Percentiles rank a stretch among this genome's conserved stretches.
Conservation (phyloP, 108 stramenopile species). For the Cyclostephanos tholiformis region DNA sequence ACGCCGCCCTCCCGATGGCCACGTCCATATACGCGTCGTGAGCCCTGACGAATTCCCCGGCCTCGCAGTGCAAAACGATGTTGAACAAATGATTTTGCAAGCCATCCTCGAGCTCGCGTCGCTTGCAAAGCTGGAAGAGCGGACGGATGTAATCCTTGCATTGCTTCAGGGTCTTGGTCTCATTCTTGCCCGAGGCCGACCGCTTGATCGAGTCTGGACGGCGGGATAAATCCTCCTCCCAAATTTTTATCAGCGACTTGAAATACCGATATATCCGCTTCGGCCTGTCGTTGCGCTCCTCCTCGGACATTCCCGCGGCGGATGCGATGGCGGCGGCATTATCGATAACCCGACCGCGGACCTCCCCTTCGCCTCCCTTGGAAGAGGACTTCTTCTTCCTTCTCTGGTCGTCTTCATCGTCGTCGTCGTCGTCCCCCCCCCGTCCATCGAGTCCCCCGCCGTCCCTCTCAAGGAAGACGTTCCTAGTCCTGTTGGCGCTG, state of each 20-base stretch:
- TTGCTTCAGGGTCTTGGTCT: constrained; percentile 92
- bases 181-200: constrained; percentile 77
- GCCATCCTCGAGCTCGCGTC: constrained; percentile 56
- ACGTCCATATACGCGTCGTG: constrained; percentile 94
- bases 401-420: neutral
- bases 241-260: constrained; percentile 81
- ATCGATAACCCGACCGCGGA: neutral
- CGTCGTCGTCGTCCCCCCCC: constrained; percentile 9
- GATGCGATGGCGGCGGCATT: neutral
- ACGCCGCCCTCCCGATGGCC: constrained; percentile 95
- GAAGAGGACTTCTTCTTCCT: constrained; percentile 1
- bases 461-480: neutral
- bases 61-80: constrained; percentile 85
- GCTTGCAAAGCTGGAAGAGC: constrained; percentile 81
- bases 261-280: constrained; percentile 82
- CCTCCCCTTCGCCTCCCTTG: neutral
- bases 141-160: constrained; percentile 97
- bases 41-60: constrained; percentile 94
- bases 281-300: constrained; percentile 59
- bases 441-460: neutral
- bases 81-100: constrained; percentile 68
- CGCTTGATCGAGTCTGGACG: constrained; percentile 67
- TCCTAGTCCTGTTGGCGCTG: constrained; percentile 37
- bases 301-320: constrained; percentile 20
- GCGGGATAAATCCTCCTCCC: constrained; percentile 82